Base-by-base conservation (phyloP, 108 stramenopile genomes). In the Stephanodiscus triporus region DNA sequence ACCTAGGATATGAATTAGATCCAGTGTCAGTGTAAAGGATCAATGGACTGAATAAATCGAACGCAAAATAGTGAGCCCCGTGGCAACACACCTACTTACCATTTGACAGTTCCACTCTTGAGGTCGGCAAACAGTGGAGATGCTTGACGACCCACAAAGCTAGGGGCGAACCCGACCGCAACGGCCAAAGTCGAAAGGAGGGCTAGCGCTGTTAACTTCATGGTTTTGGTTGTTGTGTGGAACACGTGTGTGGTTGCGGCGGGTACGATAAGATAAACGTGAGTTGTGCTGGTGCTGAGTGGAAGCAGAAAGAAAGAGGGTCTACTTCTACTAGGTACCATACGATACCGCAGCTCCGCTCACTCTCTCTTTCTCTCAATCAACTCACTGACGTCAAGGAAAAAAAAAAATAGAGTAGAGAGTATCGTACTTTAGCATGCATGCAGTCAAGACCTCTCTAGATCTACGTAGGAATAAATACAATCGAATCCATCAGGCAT, bases 71-170 rank as follows among this genome's bases (percentile, higher is more conserved):
- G n/a, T 29, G 55, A 55, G 30, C 56, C 27, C 27, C 53, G 8
- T 11, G 5, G 30, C 30, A 27, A 57, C 29, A 54, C 11, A 23
- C 1, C 53, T 32, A 61, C 60, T 4, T 23, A 61, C 60, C 60
- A 61, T 36, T 61, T 61, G 60, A 61, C 60, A 42, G 60, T 61
- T 61, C 60, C 89, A 30, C 75, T 67, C 26, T 49, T 78, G 2
- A 38, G 11, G 19, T 65, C 70, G n/a, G 37, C 68, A 43, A 55
- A 59, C 17, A 70, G 68, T 26, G 43, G 40, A 32, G 68, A 45
- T n/a, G 57, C 43, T 0, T 70, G 68, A 17, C 68, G 68, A 45
- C 56, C 42, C 22, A 45, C 42, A 55, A 56, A 40, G 8, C 42
- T 43, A 13, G 68, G 68, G 43, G 57, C 56, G 29, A 70, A 70